Percentiles rank a stretch among this genome's conserved stretches.
These are phyloP conservation scores for Sungouiozyma intestinalis DNA, from an alignment of 805 yeast species.

Conservation along the genomic window DNA sequence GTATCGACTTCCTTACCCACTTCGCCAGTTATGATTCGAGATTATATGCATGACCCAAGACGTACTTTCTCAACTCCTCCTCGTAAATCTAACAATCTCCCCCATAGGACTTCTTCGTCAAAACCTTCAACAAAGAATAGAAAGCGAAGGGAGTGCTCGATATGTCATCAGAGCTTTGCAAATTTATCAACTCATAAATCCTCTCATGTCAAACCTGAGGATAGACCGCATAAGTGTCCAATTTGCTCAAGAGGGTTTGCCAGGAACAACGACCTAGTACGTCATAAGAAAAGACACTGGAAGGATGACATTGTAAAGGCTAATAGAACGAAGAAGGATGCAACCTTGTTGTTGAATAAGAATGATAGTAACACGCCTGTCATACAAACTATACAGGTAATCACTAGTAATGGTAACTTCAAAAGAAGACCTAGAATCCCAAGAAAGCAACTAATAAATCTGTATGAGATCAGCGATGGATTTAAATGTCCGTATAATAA, in stretches of 20 bases:
- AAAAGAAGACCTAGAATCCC: slow-evolving; percentile 1
- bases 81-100: too few species aligned
- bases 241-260: slow-evolving; percentile 80
- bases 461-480: slow-evolving; percentile 26
- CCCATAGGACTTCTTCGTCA: too few species aligned
- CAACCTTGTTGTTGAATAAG: too few species aligned
- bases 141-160: slow-evolving; percentile 62
- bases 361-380: too few species aligned
- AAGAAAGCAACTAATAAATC: slow-evolving; percentile 12
- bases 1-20: too few species aligned
- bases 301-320: slow-evolving; percentile 35
- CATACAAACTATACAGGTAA: not conserved
- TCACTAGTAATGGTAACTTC: not conserved
- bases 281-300: slow-evolving; percentile 82
- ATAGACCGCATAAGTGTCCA: slow-evolving; percentile 69
- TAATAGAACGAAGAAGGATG: not conserved
- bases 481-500: slow-evolving; percentile 66
- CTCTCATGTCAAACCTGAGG: slow-evolving; percentile 60
- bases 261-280: slow-evolving; percentile 71
- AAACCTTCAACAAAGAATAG: slow-evolving; percentile 43
- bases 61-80: too few species aligned
- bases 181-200: slow-evolving; percentile 78
- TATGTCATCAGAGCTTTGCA: slow-evolving; percentile 56
- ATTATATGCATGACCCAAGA: too few species aligned
- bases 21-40: too few species aligned